phyloP scores from a whole-genome alignment of 176 grass and related monocot species.

The Eremochloa ophiuroides region DNA sequence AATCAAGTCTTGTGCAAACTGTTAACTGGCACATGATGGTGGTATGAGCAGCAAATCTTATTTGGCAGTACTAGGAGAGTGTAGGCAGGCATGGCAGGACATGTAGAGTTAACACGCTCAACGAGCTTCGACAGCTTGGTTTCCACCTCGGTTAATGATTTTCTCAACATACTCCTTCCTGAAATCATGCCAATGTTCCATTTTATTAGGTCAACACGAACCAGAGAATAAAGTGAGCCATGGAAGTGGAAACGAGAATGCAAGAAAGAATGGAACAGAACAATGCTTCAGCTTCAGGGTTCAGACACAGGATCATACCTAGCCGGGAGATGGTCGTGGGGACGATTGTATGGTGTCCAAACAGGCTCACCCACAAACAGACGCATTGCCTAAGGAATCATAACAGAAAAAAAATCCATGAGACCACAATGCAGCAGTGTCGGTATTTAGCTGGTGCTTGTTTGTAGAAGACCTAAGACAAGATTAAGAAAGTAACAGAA shows the following conservation, averaged over 20 bases:
- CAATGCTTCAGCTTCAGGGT: neutral
- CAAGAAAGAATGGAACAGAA: neutral
- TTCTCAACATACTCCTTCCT: slow-evolving; percentile 78
- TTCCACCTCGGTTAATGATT: slow-evolving; percentile 46
- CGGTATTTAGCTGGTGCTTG: neutral
- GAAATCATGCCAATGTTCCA: slow-evolving; percentile 13
- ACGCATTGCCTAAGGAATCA: slow-evolving; percentile 66
- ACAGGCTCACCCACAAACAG: slow-evolving; percentile 91
- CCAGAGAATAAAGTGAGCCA: neutral
- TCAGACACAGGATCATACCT: slow-evolving; percentile 30
- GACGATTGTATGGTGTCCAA: slow-evolving; percentile 86
- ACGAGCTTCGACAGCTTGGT: slow-evolving; percentile 59
- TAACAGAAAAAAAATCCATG: neutral
- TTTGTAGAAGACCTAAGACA: neutral
- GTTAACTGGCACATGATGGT: neutral
- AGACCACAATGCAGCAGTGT: neutral
- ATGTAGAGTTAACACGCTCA: slow-evolving; percentile 16
- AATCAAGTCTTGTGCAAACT: neutral
- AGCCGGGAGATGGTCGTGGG: slow-evolving; percentile 74
- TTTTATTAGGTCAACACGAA: neutral
- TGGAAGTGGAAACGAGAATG: neutral
- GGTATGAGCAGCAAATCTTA: slow-evolving; percentile 26
- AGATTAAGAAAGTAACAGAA: neutral
- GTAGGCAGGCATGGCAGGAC: neutral
- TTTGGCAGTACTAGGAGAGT: slow-evolving; percentile 16